Evolutionary conservation across 1,284 basidiomycete species (phyloP).

Genomic region (Stygiomarasmius scandens): DNA sequence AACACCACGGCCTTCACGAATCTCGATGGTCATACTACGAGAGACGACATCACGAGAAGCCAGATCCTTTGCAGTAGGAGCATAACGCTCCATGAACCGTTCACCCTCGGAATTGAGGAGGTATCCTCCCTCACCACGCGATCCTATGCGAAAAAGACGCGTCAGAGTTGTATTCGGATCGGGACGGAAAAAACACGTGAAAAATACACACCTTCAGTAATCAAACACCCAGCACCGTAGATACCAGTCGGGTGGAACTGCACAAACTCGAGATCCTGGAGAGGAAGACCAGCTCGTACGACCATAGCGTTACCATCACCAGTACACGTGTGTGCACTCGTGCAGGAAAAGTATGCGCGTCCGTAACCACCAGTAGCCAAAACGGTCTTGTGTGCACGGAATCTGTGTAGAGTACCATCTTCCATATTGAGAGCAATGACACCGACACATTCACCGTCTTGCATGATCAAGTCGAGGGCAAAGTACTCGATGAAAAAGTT

Average conservation of each 20-base stretch:
- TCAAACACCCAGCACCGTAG: constrained; percentile 98
- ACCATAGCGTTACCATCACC: constrained; percentile 99
- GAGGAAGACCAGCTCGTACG: constrained; percentile 91
- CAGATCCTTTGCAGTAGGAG: constrained; percentile 98
- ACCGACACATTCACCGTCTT: constrained; percentile 98
- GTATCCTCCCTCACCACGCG: constrained; percentile 99
- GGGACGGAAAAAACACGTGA: neutral
- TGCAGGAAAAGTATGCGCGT: constrained; percentile 98
- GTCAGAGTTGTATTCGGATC: neutral
- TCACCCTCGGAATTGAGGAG: constrained; percentile 98
- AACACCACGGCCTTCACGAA: constrained; percentile 98
- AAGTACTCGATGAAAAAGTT: constrained; percentile 99
- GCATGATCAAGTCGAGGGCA: constrained; percentile 97
- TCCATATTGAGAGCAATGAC: constrained; percentile 99
- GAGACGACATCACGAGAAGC: constrained; percentile 99
- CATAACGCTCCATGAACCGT: constrained; percentile 99
- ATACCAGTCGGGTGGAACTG: constrained; percentile 99
- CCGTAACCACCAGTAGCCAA: constrained; percentile 99
- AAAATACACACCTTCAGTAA: constrained; percentile 81
- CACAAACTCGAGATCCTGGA: constrained; percentile 98
- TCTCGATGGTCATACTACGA: constrained; percentile 98
- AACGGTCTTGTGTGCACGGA: constrained; percentile 98
- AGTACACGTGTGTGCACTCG: constrained; percentile 97
- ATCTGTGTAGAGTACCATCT: constrained; percentile 98
- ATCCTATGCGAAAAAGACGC: constrained; percentile 58